A percentile compares a stretch with the other conserved stretches of the same genome.
phyloP scores from a whole-genome alignment of 305 asterid species.

The Solanum aculeatissimum region DNA sequence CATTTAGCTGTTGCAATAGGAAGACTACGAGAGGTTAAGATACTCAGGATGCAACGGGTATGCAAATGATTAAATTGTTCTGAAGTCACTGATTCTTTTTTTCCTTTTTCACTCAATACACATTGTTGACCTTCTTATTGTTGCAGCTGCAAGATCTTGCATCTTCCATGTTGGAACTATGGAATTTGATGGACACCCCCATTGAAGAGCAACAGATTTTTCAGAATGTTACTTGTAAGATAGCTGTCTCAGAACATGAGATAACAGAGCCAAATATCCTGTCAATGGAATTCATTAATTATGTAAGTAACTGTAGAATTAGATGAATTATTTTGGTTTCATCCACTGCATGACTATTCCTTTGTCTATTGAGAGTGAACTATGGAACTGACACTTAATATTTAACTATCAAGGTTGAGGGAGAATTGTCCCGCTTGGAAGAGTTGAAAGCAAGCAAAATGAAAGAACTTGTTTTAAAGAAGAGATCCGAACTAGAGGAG shows the following conservation, averaged over 20 bases:
- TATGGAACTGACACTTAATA: conserved; percentile 1
- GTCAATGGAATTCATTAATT: conserved; percentile 51
- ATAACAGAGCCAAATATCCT: conserved; percentile 80
- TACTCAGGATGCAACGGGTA: conserved; percentile 86
- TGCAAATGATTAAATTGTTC: background rate
- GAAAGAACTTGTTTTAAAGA: conserved; percentile 94
- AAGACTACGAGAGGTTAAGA: conserved; percentile 54
- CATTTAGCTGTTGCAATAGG: conserved; percentile 50
- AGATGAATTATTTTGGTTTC: background rate
- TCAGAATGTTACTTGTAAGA: conserved; percentile 81
- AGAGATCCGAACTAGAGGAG: conserved; percentile 85
- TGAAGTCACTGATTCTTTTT: background rate
- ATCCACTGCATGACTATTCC: background rate
- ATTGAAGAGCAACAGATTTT: conserved; percentile 75
- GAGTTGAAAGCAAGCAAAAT: conserved; percentile 86
- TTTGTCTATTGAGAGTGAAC: background rate
- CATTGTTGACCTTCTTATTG: conserved; percentile 6
- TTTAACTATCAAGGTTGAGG: conserved; percentile 51
- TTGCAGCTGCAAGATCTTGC: conserved; percentile 85
- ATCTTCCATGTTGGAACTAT: conserved; percentile 81
- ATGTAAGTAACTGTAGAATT: conserved; percentile 29
- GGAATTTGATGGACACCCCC: conserved; percentile 99
- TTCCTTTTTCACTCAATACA: background rate
- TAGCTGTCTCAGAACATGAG: conserved; percentile 89
- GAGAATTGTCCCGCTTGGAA: conserved; percentile 84